Evolutionary conservation across 2,329 filamentous ascomycete genomes (phyloP), one percentile per base, ranked within the genome.

Genomic region (Didymosphaeria variabile): DNA sequence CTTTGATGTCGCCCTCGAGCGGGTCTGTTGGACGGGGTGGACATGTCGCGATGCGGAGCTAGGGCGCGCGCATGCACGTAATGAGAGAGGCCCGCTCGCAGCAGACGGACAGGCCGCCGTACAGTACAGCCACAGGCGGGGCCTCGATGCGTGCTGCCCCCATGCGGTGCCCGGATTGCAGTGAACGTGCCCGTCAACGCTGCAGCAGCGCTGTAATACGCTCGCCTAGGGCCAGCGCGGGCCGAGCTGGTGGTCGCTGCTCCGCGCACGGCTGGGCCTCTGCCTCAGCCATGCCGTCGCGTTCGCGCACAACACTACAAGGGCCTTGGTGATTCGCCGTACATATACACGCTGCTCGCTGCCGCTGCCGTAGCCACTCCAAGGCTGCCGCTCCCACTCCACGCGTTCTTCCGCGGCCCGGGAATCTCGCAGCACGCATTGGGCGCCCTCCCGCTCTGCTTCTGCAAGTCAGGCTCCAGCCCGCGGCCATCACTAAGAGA

Each of bases 211-310:
- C 26, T 29, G 60, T 61, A 60, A 62, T 59, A 50, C 36, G 54
- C 23, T 59, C 49, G 65, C 65, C 62, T 56, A 23, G 23, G 40
- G 45, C 59, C 54, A 57, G 45, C 10, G 52, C 58, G 54, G 61
- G 57, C 61, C 32, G 44, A 57, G 55, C 53, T 55, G 53, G 40
- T 38, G 42, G 44, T 40, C 42, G 15, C 55, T 42, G 55, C 55
- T 55, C 55, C 63, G 58, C 62, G 57, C 66, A 60, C 61, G 63
- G 51, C 55, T 68, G 51, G 51, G 62, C 42, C 64, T 67, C 63
- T 66, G 65, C 64, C 23, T 19, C 52, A 55, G 52, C 54, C 54
- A 56, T 47, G 26, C 54, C 44, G 42, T 12, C 19, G 42, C 40
- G 23, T 15, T 38, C 38, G 23, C 19, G 56, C 29, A 46, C 44